phyloP scores from a whole-genome alignment of 129 eudicot species.

The Escallonia rubra region DNA sequence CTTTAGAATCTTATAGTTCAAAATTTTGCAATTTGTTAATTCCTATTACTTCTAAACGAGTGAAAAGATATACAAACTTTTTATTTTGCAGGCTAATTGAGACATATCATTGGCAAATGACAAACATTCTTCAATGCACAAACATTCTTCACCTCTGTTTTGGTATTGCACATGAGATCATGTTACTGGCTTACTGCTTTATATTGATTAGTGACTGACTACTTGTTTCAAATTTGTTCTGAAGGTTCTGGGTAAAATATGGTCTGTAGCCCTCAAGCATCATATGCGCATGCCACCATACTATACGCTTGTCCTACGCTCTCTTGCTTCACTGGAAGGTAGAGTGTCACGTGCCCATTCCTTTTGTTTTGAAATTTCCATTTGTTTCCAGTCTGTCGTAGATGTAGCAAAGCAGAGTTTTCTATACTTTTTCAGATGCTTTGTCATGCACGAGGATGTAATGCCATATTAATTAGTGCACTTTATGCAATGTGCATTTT shows the following conservation, averaged over 20 bases:
- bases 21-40: too few species aligned
- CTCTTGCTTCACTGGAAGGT: conserved; percentile 98
- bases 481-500: too few species aligned
- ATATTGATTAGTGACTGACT: conserved; percentile 12
- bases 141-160: background rate
- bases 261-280: conserved; percentile 84
- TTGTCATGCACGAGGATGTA: too few species aligned
- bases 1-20: too few species aligned
- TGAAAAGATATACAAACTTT: too few species aligned
- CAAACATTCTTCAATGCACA: too few species aligned
- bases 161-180: conserved; percentile 1
- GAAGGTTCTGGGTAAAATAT: conserved; percentile 84
- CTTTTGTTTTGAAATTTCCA: conserved; percentile 1
- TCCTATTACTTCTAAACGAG: too few species aligned
- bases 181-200: conserved; percentile 1
- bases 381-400: conserved; percentile 2
- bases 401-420: background rate
- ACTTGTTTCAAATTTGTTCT: conserved; percentile 19
- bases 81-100: too few species aligned
- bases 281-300: conserved; percentile 97
- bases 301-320: conserved; percentile 73
- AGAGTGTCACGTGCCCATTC: conserved; percentile 11
- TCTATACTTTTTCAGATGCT: too few species aligned
- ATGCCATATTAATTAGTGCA: too few species aligned
- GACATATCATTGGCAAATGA: too few species aligned